phyloP scores from a whole-genome alignment of 2,329 filamentous ascomycete species.

The Nothophoma quercina region DNA sequence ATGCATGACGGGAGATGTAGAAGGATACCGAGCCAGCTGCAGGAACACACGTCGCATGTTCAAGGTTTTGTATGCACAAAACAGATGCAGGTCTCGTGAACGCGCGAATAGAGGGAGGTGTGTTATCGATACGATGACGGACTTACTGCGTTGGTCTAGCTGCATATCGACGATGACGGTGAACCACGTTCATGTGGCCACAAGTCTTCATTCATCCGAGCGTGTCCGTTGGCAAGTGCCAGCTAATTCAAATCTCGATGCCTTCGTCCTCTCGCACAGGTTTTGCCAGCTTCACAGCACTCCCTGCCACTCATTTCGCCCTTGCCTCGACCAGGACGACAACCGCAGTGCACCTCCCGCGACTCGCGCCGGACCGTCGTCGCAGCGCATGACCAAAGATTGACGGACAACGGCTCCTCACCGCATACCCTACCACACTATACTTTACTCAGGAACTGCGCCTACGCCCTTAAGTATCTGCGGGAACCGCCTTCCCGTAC shows the following conservation, averaged over 20 bases:
- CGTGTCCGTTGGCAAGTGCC: conserved; percentile 4
- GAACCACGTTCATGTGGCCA: conserved; percentile 13
- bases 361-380: conserved; percentile 22
- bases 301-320: conserved; percentile 3
- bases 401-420: conserved; percentile 22
- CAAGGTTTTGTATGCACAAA: conserved; percentile 8
- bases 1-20: conserved; percentile 1
- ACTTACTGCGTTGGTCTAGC: conserved; percentile 20
- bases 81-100: conserved; percentile 13
- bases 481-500: not conserved
- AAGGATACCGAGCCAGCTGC: conserved; percentile 6
- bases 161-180: conserved; percentile 22
- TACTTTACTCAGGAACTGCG: conserved; percentile 8
- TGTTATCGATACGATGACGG: conserved; percentile 26
- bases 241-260: conserved; percentile 2
- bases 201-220: conserved; percentile 8
- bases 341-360: conserved; percentile 29
- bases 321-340: conserved; percentile 7
- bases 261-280: conserved; percentile 12
- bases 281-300: not conserved
- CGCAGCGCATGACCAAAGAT: conserved; percentile 30
- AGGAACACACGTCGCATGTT: conserved; percentile 16
- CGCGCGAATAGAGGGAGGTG: conserved; percentile 10
- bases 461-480: conserved; percentile 7
- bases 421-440: conserved; percentile 20